Evolutionary conservation across 1,284 basidiomycete species (phyloP).

Genomic region (Pseudozyma flocculosa): DNA sequence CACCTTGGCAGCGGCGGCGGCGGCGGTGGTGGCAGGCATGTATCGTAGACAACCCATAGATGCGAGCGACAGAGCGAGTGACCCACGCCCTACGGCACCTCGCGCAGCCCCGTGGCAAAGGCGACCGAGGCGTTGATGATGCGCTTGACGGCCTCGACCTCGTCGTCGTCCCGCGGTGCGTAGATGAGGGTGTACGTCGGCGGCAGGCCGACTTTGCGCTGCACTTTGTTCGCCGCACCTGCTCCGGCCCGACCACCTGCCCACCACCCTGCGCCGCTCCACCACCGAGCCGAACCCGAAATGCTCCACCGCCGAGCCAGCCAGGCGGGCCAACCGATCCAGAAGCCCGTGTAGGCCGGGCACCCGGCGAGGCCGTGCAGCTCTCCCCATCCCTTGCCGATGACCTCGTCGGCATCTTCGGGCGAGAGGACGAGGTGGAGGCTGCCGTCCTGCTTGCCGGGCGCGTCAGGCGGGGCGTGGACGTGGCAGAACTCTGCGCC

Average conservation of each 20-base stretch:
- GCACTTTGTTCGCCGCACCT: no score
- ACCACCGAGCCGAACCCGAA: no score
- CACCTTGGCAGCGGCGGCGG: no score
- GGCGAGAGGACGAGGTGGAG: constrained; percentile 36
- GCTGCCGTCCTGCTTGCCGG: constrained; percentile 16
- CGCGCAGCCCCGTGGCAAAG: constrained; percentile 25
- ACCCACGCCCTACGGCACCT: no score
- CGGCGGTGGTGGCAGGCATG: no score
- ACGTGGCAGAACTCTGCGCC: constrained; percentile 35
- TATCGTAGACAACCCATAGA: no score
- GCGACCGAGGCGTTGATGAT: constrained; percentile 23
- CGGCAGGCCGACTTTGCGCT: constrained; percentile 19
- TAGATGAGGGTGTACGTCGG: constrained; percentile 41
- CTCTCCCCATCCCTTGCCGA: constrained; percentile 34
- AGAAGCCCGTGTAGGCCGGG: constrained; percentile 27
- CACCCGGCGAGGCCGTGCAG: constrained; percentile 36
- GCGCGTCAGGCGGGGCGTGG: constrained; percentile 6
- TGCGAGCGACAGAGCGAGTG: no score
- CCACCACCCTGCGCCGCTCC: no score
- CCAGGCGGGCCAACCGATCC: constrained; percentile 31
- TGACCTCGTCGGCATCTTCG: constrained; percentile 21
- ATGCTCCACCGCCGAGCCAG: no score
- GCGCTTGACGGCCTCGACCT: constrained; percentile 15
- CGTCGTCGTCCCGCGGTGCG: constrained; percentile 24
- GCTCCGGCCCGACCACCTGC: no score